Evolutionary conservation across 805 yeast genomes (phyloP).

Genomic region (Lipomyces chichibuensis): DNA sequence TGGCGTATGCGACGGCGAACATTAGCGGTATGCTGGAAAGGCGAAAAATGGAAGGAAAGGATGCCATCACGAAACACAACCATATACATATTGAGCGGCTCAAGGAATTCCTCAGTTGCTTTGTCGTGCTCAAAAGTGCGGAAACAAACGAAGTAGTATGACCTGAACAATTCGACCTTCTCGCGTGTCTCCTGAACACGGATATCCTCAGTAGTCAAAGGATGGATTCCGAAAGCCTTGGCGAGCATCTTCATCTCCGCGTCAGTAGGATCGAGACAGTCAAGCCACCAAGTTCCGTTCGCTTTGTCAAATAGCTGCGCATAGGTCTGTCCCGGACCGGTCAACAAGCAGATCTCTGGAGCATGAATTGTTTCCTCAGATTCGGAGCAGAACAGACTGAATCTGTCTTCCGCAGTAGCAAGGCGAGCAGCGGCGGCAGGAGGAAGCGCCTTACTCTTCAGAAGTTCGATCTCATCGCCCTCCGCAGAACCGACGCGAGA

Average conservation of each 20-base stretch:
- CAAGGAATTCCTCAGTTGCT: constrained; percentile 77
- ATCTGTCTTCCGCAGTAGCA: constrained; percentile 55
- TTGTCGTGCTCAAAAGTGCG: constrained; percentile 90
- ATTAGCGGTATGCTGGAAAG: constrained; percentile 60
- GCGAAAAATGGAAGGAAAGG: constrained; percentile 61
- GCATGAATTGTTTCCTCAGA: constrained; percentile 88
- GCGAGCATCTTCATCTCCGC: constrained; percentile 90
- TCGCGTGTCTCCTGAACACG: constrained; percentile 96
- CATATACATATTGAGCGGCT: constrained; percentile 63
- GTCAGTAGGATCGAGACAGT: constrained; percentile 91
- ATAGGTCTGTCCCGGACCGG: constrained; percentile 62
- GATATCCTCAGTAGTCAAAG: constrained; percentile 96
- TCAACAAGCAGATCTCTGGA: constrained; percentile 75
- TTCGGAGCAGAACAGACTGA: constrained; percentile 79
- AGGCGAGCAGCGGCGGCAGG: constrained; percentile 29
- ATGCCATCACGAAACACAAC: constrained; percentile 65
- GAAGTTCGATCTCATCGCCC: constrained; percentile 15
- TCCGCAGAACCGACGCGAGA: not conserved
- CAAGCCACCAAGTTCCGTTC: constrained; percentile 93
- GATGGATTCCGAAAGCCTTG: constrained; percentile 95
- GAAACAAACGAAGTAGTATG: constrained; percentile 93
- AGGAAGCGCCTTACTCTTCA: constrained; percentile 25
- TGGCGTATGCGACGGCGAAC: constrained; percentile 68
- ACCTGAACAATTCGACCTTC: constrained; percentile 88
- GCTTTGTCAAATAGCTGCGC: constrained; percentile 70